Evolutionary conservation across 805 yeast genomes (phyloP).

Genomic region (Hanseniaspora taiwanica): DNA sequence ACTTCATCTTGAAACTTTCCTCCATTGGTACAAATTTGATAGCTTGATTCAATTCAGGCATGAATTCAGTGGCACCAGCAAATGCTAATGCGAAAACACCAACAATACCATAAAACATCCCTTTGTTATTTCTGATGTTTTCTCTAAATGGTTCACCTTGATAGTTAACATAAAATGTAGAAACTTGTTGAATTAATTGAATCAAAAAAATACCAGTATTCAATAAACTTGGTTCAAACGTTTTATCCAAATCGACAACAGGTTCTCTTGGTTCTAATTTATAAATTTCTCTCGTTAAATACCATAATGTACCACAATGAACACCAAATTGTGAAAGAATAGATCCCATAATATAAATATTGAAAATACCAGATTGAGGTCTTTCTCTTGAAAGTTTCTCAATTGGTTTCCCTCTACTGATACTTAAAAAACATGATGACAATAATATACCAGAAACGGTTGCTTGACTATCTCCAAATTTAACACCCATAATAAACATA

Average conservation of each 20-base stretch:
- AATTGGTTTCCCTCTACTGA: slow-evolving; percentile 85
- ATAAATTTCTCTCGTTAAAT: slow-evolving; percentile 74
- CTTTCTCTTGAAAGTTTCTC: slow-evolving; percentile 83
- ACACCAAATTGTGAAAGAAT: slow-evolving; percentile 92
- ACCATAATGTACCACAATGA: slow-evolving; percentile 71
- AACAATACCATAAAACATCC: slow-evolving; percentile 90
- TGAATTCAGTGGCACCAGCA: slow-evolving; percentile 84
- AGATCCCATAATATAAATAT: slow-evolving; percentile 92
- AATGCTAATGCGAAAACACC: slow-evolving; percentile 85
- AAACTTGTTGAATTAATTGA: slow-evolving; percentile 91
- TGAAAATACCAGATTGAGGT: slow-evolving; percentile 96
- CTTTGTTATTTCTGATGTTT: slow-evolving; percentile 77
- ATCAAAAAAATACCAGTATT: slow-evolving; percentile 93
- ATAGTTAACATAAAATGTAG: slow-evolving; percentile 95
- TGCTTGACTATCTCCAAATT: slow-evolving; percentile 97
- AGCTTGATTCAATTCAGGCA: slow-evolving; percentile 88
- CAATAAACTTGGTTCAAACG: slow-evolving; percentile 75
- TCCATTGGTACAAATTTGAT: slow-evolving; percentile 87
- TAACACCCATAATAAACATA: slow-evolving; percentile 90
- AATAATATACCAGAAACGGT: slow-evolving; percentile 87
- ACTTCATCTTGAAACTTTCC: slow-evolving; percentile 54
- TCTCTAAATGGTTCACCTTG: slow-evolving; percentile 96
- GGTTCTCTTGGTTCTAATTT: slow-evolving; percentile 87
- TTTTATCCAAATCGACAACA: slow-evolving; percentile 77
- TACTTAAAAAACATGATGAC: slow-evolving; percentile 88